These are phyloP conservation scores for Orbilia brochopaga DNA, from an alignment of 2,329 filamentous ascomycete genomes.

Conservation along the genomic window DNA sequence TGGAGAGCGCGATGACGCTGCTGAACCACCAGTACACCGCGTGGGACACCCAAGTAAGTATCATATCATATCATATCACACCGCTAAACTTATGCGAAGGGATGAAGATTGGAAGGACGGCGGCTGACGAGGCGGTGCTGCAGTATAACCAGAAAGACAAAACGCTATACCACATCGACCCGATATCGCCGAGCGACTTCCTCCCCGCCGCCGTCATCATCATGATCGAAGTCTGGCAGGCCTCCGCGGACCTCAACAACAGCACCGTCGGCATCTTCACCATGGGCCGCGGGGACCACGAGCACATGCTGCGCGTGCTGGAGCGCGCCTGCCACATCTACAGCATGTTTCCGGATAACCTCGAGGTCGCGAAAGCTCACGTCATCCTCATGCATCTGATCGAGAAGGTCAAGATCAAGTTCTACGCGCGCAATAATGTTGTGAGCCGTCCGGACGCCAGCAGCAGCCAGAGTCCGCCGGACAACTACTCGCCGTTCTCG, in stretches of 20 bases:
- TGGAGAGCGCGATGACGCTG: constrained; percentile 84
- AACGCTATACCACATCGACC: constrained; percentile 58
- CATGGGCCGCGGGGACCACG: constrained; percentile 68
- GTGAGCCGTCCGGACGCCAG: constrained; percentile 11
- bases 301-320: constrained; percentile 77
- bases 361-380: constrained; percentile 88
- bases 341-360: constrained; percentile 62
- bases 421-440: constrained; percentile 26
- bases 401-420: constrained; percentile 67
- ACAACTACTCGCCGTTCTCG: constrained; percentile 39
- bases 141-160: constrained; percentile 56
- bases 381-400: constrained; percentile 83
- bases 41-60: constrained; percentile 79
- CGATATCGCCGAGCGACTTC: constrained; percentile 59
- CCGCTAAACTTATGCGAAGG: constrained; percentile 62
- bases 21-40: constrained; percentile 74
- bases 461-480: constrained; percentile 30
- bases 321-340: constrained; percentile 61
- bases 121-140: no score
- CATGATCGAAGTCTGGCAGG: constrained; percentile 54
- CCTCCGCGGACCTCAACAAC: constrained; percentile 57
- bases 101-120: no score
- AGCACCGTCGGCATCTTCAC: constrained; percentile 61
- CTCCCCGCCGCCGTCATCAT: constrained; percentile 54
- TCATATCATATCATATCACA: constrained; percentile 85